Evolutionary conservation across 208 protist species (phyloP), one percentile per base, ranked within the genome.

Genomic region (Tetramitus jugosus): DNA sequence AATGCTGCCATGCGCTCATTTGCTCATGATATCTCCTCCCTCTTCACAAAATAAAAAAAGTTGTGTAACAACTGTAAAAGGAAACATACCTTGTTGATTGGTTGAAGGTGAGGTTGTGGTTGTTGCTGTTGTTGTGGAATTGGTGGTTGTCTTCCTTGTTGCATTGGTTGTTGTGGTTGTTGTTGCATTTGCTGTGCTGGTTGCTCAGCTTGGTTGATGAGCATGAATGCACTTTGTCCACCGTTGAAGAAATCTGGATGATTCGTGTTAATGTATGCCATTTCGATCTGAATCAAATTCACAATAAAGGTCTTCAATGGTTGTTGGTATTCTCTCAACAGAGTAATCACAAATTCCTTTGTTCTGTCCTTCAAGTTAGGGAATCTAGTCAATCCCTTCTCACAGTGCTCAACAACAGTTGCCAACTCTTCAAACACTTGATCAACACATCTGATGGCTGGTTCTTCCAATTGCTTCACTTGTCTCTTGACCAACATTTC

Each of bases 241-340:
- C 78, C 82, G 26, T 82, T 49, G 29, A 89, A 86, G 72, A 93
- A 92, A 76, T 93, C 89, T 29, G 88, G 87, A 78, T 93, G 90
- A 81, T 91, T 94, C 49, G 95, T 96, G 88, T 98, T 98, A 78
- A 98, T 97, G 81, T 96, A 98, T 46, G 92, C 90, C n/a, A 93
- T 84, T 82, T 98, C 94, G 52, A 95, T 94, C 43, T 83, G 84
- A 77, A 98, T 95, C 60, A 98, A 84, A 80, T 93, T 96, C 79
- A 86, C 85, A 61, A 98, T 92, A 86, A 95, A 92, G 2, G 56
- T 52, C 64, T 87, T 89, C 13, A 91, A 92, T 14, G 92, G 92
- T 0, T 31, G n/a, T 74, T 86, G 87, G 82, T 85, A 93, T 81
- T 92, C 85, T 35, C 85, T 76, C 29, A 97, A 84, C 49, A 95